Conservation (phyloP, 1,139 yeast genomes). For the Yamadazyma mexicana region DNA sequence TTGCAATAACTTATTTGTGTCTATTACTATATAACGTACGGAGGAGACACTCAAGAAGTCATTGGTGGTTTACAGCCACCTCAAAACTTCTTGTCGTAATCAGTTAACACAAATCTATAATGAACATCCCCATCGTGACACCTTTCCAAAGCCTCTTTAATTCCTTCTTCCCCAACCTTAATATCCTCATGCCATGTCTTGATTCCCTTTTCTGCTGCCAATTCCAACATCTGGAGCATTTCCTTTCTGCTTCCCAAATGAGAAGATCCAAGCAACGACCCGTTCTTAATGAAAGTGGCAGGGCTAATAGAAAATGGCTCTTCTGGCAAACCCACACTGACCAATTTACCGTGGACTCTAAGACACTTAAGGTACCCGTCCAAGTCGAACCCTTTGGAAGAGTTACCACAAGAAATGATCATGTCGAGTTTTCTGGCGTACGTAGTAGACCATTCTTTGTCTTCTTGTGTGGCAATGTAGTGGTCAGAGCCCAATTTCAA, state of each 20-base stretch:
- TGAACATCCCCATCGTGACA: constrained; percentile 48
- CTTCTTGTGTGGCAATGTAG: constrained; percentile 41
- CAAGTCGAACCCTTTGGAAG: constrained; percentile 37
- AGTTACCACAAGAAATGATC: constrained; percentile 49
- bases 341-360: constrained; percentile 42
- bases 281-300: constrained; percentile 32
- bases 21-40: no score
- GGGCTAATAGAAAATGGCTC: constrained; percentile 8
- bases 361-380: constrained; percentile 30
- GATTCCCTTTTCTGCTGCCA: constrained; percentile 52
- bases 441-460: constrained; percentile 32
- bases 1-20: no score
- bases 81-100: constrained; percentile 38
- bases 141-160: constrained; percentile 32
- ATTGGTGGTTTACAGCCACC: no score
- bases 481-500: constrained; percentile 36
- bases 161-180: constrained; percentile 46
- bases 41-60: no score
- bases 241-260: constrained; percentile 53
- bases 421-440: constrained; percentile 44
- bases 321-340: constrained; percentile 54
- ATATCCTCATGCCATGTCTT: constrained; percentile 60
- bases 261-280: constrained; percentile 41
- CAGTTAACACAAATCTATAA: constrained; percentile 63
- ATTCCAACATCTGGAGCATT: constrained; percentile 50